Conservation (phyloP, 1,139 yeast genomes). For the Yamadazyma jaroonii region DNA sequence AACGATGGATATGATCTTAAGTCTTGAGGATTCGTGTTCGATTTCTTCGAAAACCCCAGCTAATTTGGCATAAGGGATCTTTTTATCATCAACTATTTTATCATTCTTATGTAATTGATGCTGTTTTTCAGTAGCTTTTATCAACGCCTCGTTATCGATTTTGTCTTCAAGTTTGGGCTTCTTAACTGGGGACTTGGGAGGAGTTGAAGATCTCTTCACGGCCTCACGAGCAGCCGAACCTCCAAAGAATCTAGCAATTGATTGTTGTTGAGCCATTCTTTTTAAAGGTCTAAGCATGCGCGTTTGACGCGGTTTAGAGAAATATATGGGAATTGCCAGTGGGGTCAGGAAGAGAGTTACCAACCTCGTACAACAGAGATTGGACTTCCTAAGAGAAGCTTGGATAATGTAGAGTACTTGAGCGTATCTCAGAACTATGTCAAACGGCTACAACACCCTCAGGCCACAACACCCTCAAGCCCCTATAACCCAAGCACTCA, state of each 20-base stretch:
- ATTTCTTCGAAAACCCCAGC: constrained; percentile 70
- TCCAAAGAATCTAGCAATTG: constrained; percentile 32
- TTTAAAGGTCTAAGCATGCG: constrained; percentile 7
- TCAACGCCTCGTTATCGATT: constrained; percentile 24
- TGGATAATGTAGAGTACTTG: too few species aligned
- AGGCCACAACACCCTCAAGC: too few species aligned
- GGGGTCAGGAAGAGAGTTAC: too few species aligned
- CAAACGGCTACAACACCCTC: too few species aligned
- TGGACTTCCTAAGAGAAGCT: too few species aligned
- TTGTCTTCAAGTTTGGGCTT: constrained; percentile 3
- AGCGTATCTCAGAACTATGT: too few species aligned
- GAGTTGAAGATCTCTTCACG: constrained; percentile 2
- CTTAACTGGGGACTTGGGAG: constrained; percentile 8
- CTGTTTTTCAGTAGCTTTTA: constrained; percentile 21
- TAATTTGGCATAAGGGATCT: constrained; percentile 60
- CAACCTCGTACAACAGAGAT: too few species aligned
- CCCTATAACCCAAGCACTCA: too few species aligned
- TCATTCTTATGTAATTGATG: constrained; percentile 17
- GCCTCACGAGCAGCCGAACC: constrained; percentile 10
- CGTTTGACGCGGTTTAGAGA: constrained; percentile 2
- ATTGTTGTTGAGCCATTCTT: constrained; percentile 37
- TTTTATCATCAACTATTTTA: constrained; percentile 11
- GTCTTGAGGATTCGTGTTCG: constrained; percentile 75
- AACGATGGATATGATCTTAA: constrained; percentile 73
- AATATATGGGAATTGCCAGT: neutral